Evolutionary conservation across 768 basidiomycete species (phyloP), one percentile per base, ranked within the genome.

Genomic region (Leccinum truebloodii): DNA sequence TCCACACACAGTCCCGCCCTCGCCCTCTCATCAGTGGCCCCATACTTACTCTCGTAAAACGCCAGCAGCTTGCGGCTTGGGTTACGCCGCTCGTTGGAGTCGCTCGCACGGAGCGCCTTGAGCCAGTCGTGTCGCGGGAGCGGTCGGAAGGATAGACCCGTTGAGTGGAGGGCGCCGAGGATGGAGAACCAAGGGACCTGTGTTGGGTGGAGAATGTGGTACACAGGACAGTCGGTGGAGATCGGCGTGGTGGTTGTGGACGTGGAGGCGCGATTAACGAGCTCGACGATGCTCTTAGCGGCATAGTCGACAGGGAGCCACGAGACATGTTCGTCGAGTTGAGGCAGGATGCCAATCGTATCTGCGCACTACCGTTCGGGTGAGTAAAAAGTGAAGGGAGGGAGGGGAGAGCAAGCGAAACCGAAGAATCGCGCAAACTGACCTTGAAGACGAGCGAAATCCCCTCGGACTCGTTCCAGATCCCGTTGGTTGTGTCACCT

Each of bases 271-370:
- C 65, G 54, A 1, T 51, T 55, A 5, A 80, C 71, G 41, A 44
- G 74, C 59, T 86, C 82, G 41, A 74, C 63, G 61, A 85, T 81
- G 18, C 76, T 77, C 35, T 71, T 71, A 8, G 77, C 83, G 1
- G 83, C 83, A 55, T 73, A 76, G 71, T 86, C 77, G 54, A 84
- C 81, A 0, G 84, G 83, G 2, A 86, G 73, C 83, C 83, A 85
- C 0, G 80, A 63, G 20, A 69, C 65, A 4, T 28, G 67, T 66
- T 79, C 77, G 8, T 74, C 68, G 6, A 71, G 59, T 1, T 65
- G 18, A 76, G 74, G 3, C 10, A 79, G 69, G 14, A 72, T 64
- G 1, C 78, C 75, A 37, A 80, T 74, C 44, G 75, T 77, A 39
- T 80, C 72, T 22, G 75, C 77, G 3, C 79, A 71, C 69, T 79